phyloP scores from a whole-genome alignment of 345 rosid species.

The Salix dunnii region DNA sequence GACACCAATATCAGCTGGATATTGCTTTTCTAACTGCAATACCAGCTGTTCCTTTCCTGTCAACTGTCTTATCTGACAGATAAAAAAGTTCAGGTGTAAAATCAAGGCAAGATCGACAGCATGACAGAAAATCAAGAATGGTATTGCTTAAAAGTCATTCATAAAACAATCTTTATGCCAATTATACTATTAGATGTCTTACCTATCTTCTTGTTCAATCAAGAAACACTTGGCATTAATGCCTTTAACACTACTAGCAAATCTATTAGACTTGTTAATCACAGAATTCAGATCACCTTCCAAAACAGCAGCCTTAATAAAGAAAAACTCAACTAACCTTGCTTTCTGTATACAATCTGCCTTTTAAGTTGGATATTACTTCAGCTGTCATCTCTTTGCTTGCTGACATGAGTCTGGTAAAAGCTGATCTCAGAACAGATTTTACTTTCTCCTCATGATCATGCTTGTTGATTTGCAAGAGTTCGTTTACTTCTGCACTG shows the following conservation, averaged over 20 bases:
- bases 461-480: slow-evolving; percentile 42
- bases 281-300: background rate
- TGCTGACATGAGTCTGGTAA: slow-evolving; percentile 82
- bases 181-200: background rate
- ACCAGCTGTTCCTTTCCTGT: slow-evolving; percentile 84
- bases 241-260: background rate
- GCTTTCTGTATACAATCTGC: slow-evolving; percentile 58
- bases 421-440: slow-evolving; percentile 57
- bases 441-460: slow-evolving; percentile 53
- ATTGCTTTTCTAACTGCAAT: slow-evolving; percentile 76
- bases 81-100: background rate
- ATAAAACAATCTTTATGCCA: background rate
- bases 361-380: slow-evolving; percentile 55
- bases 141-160: background rate
- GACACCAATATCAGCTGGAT: slow-evolving; percentile 84
- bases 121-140: background rate
- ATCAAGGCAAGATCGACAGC: slow-evolving; percentile 4
- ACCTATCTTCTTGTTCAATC: background rate
- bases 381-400: slow-evolving; percentile 56
- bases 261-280: background rate
- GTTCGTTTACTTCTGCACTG: slow-evolving; percentile 45
- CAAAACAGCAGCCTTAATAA: background rate
- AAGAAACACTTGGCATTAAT: background rate
- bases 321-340: slow-evolving; percentile 39
- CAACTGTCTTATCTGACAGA: slow-evolving; percentile 61